Conservation (phyloP, 2,329 filamentous ascomycete species). For the Xylaria sp. region DNA sequence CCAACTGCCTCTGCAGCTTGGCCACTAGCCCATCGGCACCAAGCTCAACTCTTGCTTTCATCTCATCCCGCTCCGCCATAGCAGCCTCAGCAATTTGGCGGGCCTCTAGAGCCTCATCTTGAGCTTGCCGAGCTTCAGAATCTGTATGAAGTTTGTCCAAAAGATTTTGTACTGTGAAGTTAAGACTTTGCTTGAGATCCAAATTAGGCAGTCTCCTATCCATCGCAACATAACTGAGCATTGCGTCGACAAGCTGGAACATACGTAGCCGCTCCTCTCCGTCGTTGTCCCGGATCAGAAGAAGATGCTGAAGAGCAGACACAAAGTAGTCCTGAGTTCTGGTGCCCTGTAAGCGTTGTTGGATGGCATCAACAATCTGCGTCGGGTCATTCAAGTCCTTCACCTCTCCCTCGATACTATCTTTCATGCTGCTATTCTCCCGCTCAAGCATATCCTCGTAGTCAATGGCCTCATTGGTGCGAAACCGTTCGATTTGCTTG, state of each 20-base stretch:
- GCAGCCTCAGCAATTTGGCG: constrained; percentile 94
- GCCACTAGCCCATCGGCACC: constrained; percentile 92
- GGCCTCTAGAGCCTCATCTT: constrained; percentile 88
- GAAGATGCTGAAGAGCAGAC: constrained; percentile 91
- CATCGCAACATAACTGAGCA: constrained; percentile 99
- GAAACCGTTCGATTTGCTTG: constrained; percentile 95
- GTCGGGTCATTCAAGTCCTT: constrained; percentile 92
- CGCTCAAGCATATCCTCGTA: constrained; percentile 96
- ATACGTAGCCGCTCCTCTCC: constrained; percentile 90
- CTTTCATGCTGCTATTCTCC: constrained; percentile 88
- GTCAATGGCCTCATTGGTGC: constrained; percentile 93
- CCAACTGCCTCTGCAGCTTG: constrained; percentile 91
- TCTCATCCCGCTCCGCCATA: constrained; percentile 94
- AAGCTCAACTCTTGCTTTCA: constrained; percentile 84
- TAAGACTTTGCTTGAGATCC: constrained; percentile 96
- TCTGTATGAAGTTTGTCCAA: constrained; percentile 97
- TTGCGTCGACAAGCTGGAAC: constrained; percentile 98
- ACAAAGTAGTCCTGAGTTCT: constrained; percentile 94
- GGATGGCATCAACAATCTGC: constrained; percentile 94
- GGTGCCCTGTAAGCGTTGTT: constrained; percentile 79
- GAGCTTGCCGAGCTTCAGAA: constrained; percentile 87
- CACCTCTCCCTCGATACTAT: constrained; percentile 81
- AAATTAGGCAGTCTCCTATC: constrained; percentile 93
- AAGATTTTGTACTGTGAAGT: constrained; percentile 94
- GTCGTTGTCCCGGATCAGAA: constrained; percentile 90